A percentile compares a stretch with the other conserved stretches of the same genome.
These are phyloP conservation scores for Capronia epimyces DNA, from an alignment of 2,329 filamentous ascomycete species.

Conservation along the genomic window DNA sequence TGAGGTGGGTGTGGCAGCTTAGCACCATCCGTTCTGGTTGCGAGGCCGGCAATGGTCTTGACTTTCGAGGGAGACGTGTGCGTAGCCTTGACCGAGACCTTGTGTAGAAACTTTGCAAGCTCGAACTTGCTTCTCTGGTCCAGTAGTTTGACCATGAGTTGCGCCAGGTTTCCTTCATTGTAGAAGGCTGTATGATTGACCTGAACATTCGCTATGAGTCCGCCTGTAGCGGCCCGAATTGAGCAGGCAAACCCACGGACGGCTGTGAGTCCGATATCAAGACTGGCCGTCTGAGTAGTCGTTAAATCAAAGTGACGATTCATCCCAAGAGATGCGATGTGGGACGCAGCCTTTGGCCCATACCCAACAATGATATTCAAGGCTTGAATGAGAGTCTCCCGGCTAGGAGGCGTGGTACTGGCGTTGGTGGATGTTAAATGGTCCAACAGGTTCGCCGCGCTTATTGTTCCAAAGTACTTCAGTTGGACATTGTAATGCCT, in stretches of 20 bases:
- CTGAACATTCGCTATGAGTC: constrained; percentile 59
- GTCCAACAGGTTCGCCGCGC: constrained; percentile 25
- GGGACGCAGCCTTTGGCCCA: not conserved
- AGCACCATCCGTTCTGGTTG: not conserved
- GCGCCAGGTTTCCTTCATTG: constrained; percentile 40
- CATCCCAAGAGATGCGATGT: not conserved
- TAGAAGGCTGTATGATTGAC: constrained; percentile 58
- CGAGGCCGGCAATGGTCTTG: not conserved
- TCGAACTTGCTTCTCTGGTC: constrained; percentile 26
- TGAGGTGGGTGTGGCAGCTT: constrained; percentile 35
- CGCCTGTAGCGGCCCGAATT: constrained; percentile 53
- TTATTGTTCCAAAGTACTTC: constrained; percentile 37
- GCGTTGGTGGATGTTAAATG: constrained; percentile 1
- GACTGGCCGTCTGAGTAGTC: not conserved
- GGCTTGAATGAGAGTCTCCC: not conserved
- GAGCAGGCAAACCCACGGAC: constrained; percentile 59
- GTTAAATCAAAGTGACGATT: not conserved
- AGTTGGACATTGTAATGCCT: constrained; percentile 37
- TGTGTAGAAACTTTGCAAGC: constrained; percentile 37
- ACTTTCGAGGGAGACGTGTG: constrained; percentile 30
- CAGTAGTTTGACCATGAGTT: constrained; percentile 35
- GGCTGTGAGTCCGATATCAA: constrained; percentile 42
- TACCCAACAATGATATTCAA: constrained; percentile 3
- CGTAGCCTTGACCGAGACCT: constrained; percentile 38
- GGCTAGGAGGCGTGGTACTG: not conserved